Evolutionary conservation across 1,284 basidiomycete genomes (phyloP), one percentile per base, ranked within the genome.

Genomic region (Fomitopsis schrenkii): DNA sequence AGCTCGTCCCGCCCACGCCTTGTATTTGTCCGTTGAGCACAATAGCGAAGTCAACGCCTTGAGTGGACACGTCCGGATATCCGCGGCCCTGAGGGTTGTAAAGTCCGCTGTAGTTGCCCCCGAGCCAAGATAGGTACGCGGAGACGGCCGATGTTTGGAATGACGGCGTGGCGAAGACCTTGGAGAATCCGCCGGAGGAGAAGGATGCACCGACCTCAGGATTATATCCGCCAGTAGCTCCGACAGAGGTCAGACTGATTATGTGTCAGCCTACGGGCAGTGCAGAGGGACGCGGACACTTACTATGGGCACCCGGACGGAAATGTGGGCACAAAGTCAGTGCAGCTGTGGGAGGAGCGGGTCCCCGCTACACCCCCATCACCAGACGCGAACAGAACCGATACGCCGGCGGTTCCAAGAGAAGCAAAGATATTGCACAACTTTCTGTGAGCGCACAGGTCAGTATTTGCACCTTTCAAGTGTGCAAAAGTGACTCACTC

Each of bases 341-440:
- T 68, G 57, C 66, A 78, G 59, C 78, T 80, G 5, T 8, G 5
- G 5, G 74, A 80, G 26, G 82, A 83, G 17, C 81, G 74, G n/a
- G 85, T 84, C 19, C 77, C 82, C 22, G 87, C 83, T 19, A 91
- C 89, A 61, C 88, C 88, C 56, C 69, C 74, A 65, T 87, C 89
- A 58, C 89, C 89, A 59, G 84, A 86, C 19, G 85, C 83, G 75
- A 87, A 90, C 67, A 91, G 77, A 30, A 87, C 76, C n/a, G 82
- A 85, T 14, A 79, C 80, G 19, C 89, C 89, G 38, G 80, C 78
- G 5, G 82, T 75, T 8, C 86, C 86, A 55, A 91, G 81, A 64
- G 84, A 80, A 19, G 84, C 85, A 60, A 91, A 87, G 10, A 80
- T 79, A 54, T 73, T 69, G 72, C 91, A 93, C 4, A 85, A 66